phyloP scores from a whole-genome alignment of 805 yeast genomes.

The Zygosaccharomyces bailii region DNA sequence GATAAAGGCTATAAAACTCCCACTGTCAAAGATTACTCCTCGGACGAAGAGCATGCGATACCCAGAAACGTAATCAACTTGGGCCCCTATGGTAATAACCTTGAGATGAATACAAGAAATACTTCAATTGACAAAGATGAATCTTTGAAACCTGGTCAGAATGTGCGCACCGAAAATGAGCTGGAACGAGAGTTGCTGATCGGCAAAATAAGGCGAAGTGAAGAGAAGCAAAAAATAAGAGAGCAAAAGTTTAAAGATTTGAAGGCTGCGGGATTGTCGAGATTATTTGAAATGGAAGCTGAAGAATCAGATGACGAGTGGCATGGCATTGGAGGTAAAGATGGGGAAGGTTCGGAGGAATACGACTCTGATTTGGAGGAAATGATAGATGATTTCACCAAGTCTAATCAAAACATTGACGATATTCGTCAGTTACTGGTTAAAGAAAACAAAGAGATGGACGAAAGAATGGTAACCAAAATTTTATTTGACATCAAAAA shows the following conservation, averaged over 20 bases:
- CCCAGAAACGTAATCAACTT: slow-evolving; percentile 24
- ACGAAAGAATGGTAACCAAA: slow-evolving; percentile 59
- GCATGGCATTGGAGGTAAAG: slow-evolving; percentile 75
- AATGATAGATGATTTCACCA: slow-evolving; percentile 70
- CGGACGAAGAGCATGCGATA: slow-evolving; percentile 2
- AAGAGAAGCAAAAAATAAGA: slow-evolving; percentile 19
- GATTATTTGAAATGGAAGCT: slow-evolving; percentile 75
- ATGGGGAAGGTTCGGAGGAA: slow-evolving; percentile 48
- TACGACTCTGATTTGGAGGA: slow-evolving; percentile 74
- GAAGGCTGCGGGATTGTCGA: slow-evolving; percentile 54
- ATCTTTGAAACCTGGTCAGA: background rate
- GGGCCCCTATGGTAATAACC: slow-evolving; percentile 32
- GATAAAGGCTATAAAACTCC: slow-evolving; percentile 6
- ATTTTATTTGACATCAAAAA: slow-evolving; percentile 68
- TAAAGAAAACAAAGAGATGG: slow-evolving; percentile 58
- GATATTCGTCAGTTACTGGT: slow-evolving; percentile 56
- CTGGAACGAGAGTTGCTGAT: background rate
- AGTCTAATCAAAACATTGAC: slow-evolving; percentile 53
- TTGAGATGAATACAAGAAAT: slow-evolving; percentile 5
- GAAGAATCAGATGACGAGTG: slow-evolving; percentile 89
- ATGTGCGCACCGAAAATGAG: background rate
- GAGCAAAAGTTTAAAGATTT: slow-evolving; percentile 39
- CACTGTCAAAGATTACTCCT: slow-evolving; percentile 1
- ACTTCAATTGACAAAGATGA: background rate
- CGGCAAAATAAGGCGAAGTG: slow-evolving; percentile 4